Evolutionary conservation across 2,329 filamentous ascomycete species (phyloP), one percentile per base, ranked within the genome.

Genomic region (Stachybotrys chlorohalonatus): DNA sequence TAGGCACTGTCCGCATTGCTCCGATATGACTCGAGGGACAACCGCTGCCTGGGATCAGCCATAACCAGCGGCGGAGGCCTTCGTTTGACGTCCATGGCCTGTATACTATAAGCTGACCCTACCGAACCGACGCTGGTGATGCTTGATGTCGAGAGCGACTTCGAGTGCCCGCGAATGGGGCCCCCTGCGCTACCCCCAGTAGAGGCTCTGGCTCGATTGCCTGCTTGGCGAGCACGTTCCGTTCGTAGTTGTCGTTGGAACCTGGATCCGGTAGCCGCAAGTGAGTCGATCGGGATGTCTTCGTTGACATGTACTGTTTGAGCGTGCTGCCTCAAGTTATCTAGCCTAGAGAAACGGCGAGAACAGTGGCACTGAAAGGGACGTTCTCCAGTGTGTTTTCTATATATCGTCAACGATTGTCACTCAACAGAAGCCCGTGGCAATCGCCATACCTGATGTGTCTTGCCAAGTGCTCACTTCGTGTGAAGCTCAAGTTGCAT

Each of bases 291-390:
- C 4, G 94, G 94, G 39, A 99, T 99, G 55, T 96, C 91, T 69
- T 97, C 94, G 68, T 97, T 96, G 55, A 95, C 89, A 68, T 99
- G 94, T 1, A 99, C 94, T 0, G 94, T 97, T 70, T 96, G 92
- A 49, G 94, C 94, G 77, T 99, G 94, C 68, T 99, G 94, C 56
- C 94, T 85, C 52, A 99, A 76, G 66, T 99, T 99, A 70, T 99
- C 93, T 49, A 97, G 81, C 51, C 93, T 84, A 9, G 94, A 97
- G 69, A 99, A 99, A 54, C 91, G 84, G 52, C 94, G 84, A 2
- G 87, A 90, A 71, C 94, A 99, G 70, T 97, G 94, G 62, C 94
- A 99, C 70, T 95, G 89, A 64, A 97, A 99, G 0, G 94, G 94
- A 31, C 94, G 85, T 75, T 99, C 94, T 53, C 94, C 94, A 0